phyloP scores from a whole-genome alignment of 371 early-diverging fungal genomes.

The Actinomortierella wolfii region DNA sequence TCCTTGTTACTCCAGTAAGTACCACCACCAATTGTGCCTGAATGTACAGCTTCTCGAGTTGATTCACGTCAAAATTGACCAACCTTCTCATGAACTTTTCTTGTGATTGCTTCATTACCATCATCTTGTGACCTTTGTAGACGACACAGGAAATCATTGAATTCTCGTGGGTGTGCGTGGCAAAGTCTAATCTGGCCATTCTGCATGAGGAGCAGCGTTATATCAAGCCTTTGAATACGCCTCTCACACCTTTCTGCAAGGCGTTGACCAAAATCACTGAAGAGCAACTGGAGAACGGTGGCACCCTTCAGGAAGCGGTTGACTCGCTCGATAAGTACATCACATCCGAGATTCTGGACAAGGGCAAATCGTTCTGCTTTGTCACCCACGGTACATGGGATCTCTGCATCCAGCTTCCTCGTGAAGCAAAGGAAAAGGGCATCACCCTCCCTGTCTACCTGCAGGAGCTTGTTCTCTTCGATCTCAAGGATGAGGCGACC shows the following conservation, averaged over 20 bases:
- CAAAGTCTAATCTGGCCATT: constrained; percentile 48
- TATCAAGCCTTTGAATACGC: constrained; percentile 70
- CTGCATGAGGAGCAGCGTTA: constrained; percentile 65
- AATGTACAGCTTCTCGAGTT: neutral
- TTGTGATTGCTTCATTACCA: constrained; percentile 5
- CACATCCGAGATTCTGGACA: constrained; percentile 56
- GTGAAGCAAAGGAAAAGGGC: constrained; percentile 73
- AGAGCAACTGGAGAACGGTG: constrained; percentile 56
- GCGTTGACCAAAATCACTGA: constrained; percentile 70
- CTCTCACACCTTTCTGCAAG: constrained; percentile 69
- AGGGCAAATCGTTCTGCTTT: constrained; percentile 69
- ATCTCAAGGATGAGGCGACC: constrained; percentile 73
- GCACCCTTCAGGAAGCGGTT: constrained; percentile 64
- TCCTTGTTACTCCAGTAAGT: constrained; percentile 65
- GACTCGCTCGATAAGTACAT: constrained; percentile 63
- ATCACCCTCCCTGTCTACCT: constrained; percentile 67
- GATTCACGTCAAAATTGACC: neutral
- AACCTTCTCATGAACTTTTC: constrained; percentile 1
- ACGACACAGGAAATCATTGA: constrained; percentile 64
- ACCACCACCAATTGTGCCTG: constrained; percentile 1
- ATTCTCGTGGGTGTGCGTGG: constrained; percentile 52
- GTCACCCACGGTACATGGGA: constrained; percentile 81
- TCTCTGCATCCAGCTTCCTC: constrained; percentile 71
- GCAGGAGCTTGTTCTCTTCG: constrained; percentile 68
- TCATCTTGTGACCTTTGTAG: constrained; percentile 17